Evolutionary conservation across 2,329 filamentous ascomycete genomes (phyloP).

Genomic region (Thielaviopsis populi): DNA sequence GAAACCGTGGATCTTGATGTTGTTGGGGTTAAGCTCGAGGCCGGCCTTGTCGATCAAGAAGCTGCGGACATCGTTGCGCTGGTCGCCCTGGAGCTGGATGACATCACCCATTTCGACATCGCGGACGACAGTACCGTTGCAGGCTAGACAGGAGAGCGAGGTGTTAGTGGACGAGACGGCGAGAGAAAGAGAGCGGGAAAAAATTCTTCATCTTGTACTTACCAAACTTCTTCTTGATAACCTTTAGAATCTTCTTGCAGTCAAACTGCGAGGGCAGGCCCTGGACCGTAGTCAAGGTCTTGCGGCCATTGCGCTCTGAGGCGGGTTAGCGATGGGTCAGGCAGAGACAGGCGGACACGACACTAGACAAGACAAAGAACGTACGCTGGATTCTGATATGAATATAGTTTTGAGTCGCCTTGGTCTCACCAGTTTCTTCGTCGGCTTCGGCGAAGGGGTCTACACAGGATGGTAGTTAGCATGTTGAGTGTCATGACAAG

Average conservation of each 20-base stretch:
- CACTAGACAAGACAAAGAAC: conserved; percentile 28
- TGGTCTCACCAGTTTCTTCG: conserved; percentile 93
- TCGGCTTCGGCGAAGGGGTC: conserved; percentile 99
- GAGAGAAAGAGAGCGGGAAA: background rate
- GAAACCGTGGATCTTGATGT: conserved; percentile 69
- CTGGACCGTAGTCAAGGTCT: conserved; percentile 99
- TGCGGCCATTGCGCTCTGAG: conserved; percentile 98
- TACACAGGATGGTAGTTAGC: conserved; percentile 29
- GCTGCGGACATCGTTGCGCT: conserved; percentile 96
- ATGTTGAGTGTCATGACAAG: conserved; percentile 3
- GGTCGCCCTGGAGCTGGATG: conserved; percentile 98
- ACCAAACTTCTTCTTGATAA: conserved; percentile 99
- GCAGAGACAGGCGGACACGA: no score
- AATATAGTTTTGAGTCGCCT: conserved; percentile 94
- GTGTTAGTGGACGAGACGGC: conserved; percentile 19
- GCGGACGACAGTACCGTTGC: conserved; percentile 98
- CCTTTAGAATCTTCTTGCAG: conserved; percentile 99
- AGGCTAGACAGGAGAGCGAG: conserved; percentile 41
- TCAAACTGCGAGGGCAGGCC: conserved; percentile 98
- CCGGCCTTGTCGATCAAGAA: conserved; percentile 95
- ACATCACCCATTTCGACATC: conserved; percentile 97
- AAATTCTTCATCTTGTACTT: conserved; percentile 25
- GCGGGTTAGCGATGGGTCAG: conserved; percentile 3
- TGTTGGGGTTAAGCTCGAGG: conserved; percentile 86
- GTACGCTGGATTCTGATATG: conserved; percentile 99